A percentile compares a stretch with the other conserved stretches of the same genome.
Conservation (phyloP, 176 grass and related monocot genomes). For the Metroxylon sagu region DNA sequence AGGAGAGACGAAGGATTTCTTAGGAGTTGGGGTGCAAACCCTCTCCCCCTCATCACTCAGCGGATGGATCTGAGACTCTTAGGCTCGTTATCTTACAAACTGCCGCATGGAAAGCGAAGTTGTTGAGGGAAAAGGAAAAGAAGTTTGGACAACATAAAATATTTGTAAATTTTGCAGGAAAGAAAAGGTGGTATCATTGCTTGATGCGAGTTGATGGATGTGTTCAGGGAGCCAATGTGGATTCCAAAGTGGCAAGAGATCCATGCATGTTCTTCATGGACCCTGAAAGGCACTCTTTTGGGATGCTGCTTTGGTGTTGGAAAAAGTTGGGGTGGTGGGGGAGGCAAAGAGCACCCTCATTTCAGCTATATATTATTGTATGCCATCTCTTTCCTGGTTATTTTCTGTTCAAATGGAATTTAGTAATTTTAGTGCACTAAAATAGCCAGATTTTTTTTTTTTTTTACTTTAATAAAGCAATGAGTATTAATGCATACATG, state of each 20-base stretch:
- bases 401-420: slow-evolving; percentile 27
- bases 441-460: slow-evolving; percentile 18
- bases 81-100: too few species aligned
- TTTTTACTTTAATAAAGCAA: too few species aligned
- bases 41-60: slow-evolving; percentile 54
- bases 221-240: background rate
- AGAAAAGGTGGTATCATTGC: background rate
- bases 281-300: slow-evolving; percentile 20
- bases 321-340: slow-evolving; percentile 15
- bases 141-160: background rate
- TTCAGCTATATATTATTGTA: slow-evolving; percentile 27
- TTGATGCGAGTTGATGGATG: background rate
- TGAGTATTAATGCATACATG: too few species aligned
- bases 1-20: slow-evolving; percentile 78
- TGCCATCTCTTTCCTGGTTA: slow-evolving; percentile 14
- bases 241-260: slow-evolving; percentile 14
- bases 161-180: background rate
- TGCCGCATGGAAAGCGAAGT: background rate
- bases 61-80: slow-evolving; percentile 48
- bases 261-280: slow-evolving; percentile 32
- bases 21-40: slow-evolving; percentile 70
- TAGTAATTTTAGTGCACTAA: slow-evolving; percentile 22
- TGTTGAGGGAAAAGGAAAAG: slow-evolving; percentile 3
- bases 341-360: slow-evolving; percentile 28
- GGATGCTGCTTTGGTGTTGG: slow-evolving; percentile 22